These are phyloP conservation scores for Cladochytrium replicatum DNA, from an alignment of 192 early-diverging fungal species.

Conservation along the genomic window DNA sequence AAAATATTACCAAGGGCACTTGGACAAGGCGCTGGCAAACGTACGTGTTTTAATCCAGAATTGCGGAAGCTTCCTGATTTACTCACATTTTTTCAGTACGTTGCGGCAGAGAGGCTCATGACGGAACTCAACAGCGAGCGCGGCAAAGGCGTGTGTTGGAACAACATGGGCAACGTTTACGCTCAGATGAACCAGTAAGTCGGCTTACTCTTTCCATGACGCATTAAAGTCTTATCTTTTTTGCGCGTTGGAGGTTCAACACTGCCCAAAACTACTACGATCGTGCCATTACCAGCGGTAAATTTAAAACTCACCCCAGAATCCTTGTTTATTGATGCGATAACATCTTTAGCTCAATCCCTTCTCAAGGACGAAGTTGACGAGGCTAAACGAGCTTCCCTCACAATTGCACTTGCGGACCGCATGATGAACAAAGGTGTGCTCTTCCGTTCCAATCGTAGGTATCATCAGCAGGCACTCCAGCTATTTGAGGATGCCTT, in stretches of 20 bases:
- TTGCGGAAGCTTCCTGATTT: too few relatives aligned
- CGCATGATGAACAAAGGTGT: slow-evolving; percentile 26
- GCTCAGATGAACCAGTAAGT: slow-evolving; percentile 12
- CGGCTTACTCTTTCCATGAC: too few relatives aligned
- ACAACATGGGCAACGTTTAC: slow-evolving; percentile 31
- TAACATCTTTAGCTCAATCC: slow-evolving; percentile 4
- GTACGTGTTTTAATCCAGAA: too few relatives aligned
- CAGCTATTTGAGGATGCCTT: slow-evolving; percentile 10
- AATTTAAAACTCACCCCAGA: background rate
- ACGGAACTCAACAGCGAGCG: slow-evolving; percentile 17
- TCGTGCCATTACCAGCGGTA: slow-evolving; percentile 17
- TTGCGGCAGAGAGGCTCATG: slow-evolving; percentile 24
- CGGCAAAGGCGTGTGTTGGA: slow-evolving; percentile 22
- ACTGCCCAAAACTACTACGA: slow-evolving; percentile 11
- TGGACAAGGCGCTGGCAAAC: slow-evolving; percentile 23
- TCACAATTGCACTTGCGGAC: slow-evolving; percentile 13
- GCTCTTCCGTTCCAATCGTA: slow-evolving; percentile 4
- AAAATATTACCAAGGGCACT: slow-evolving; percentile 22
- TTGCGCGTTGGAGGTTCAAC: too few relatives aligned
- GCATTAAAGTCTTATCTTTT: too few relatives aligned
- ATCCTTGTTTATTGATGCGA: slow-evolving; percentile 7
- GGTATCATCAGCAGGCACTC: background rate
- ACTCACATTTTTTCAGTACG: too few relatives aligned
- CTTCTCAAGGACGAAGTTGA: background rate
- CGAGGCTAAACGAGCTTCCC: too few relatives aligned